A percentile compares a stretch with the other conserved stretches of the same genome.
Evolutionary conservation across 257 asterid species (phyloP).

Genomic region (Plantago major): DNA sequence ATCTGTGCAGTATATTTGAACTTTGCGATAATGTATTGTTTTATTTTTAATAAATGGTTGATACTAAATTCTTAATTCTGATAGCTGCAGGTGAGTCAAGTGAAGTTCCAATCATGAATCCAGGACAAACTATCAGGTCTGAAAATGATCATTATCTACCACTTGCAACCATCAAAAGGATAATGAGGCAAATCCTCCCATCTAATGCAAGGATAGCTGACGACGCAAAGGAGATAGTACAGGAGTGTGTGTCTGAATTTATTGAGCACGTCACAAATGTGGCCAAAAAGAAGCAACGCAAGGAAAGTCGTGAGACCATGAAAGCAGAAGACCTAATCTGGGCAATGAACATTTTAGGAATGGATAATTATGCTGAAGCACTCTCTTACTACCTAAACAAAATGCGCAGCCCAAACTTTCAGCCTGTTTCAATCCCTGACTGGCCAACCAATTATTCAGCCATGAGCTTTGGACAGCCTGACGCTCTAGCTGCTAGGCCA

Average conservation of each 20-base stretch:
- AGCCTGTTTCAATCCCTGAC: no score
- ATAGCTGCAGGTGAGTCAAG: no score
- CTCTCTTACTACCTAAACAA: not conserved
- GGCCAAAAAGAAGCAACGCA: not conserved
- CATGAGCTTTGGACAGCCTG: no score
- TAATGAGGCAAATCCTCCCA: constrained; percentile 1
- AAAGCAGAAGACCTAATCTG: not conserved
- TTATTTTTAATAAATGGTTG: no score
- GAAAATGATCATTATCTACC: not conserved
- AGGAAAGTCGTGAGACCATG: not conserved
- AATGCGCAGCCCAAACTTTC: not conserved
- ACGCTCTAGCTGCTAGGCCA: no score
- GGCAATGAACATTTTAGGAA: not conserved
- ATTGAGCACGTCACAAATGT: not conserved
- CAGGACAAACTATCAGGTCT: not conserved
- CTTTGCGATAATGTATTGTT: no score
- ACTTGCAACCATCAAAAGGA: not conserved
- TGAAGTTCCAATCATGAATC: no score
- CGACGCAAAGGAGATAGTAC: constrained; percentile 2
- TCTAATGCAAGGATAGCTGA: not conserved
- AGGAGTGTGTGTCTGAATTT: not conserved
- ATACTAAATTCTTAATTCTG: no score
- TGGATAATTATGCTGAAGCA: not conserved
- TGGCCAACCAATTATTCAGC: no score
- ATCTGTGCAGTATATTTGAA: no score